phyloP scores from a whole-genome alignment of 2,329 filamentous ascomycete genomes.

The Colletotrichum musicola region DNA sequence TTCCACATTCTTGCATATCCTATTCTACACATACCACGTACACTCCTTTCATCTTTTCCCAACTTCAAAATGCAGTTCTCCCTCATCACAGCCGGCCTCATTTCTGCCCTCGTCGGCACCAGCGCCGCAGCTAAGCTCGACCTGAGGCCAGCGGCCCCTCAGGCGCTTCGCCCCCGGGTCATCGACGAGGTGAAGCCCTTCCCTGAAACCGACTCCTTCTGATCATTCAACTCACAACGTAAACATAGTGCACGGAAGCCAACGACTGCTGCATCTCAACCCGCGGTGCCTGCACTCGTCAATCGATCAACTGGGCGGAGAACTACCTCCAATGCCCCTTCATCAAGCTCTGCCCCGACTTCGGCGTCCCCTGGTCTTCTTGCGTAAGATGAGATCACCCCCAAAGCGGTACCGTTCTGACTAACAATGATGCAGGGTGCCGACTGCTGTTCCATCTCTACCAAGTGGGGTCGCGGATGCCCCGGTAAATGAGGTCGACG shows the following conservation, averaged over 20 bases:
- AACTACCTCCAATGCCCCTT: slow-evolving; percentile 13
- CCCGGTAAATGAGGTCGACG: neutral
- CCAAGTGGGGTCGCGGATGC: slow-evolving; percentile 18
- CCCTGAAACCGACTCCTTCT: too few species aligned
- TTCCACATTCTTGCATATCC: neutral
- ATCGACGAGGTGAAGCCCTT: slow-evolving; percentile 6
- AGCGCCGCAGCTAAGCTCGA: slow-evolving; percentile 1
- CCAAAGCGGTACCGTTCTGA: neutral
- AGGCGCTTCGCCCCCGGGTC: neutral
- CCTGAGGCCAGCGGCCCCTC: neutral
- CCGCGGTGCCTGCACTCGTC: slow-evolving; percentile 1
- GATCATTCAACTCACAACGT: neutral
- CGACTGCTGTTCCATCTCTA: slow-evolving; percentile 14
- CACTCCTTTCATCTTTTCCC: neutral
- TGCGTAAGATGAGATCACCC: neutral
- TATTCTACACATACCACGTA: neutral
- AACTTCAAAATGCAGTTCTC: slow-evolving; percentile 6
- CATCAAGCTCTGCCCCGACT: slow-evolving; percentile 15
- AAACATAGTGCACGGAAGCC: neutral
- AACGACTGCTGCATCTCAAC: slow-evolving; percentile 19
- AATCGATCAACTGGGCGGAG: slow-evolving; percentile 17
- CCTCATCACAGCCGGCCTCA: neutral
- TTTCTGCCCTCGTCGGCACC: slow-evolving; percentile 12
- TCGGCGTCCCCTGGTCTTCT: slow-evolving; percentile 17
- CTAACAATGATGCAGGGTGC: neutral